Base-by-base conservation (phyloP, 2,329 filamentous ascomycete genomes). In the Aspergillus novofumigatus region DNA sequence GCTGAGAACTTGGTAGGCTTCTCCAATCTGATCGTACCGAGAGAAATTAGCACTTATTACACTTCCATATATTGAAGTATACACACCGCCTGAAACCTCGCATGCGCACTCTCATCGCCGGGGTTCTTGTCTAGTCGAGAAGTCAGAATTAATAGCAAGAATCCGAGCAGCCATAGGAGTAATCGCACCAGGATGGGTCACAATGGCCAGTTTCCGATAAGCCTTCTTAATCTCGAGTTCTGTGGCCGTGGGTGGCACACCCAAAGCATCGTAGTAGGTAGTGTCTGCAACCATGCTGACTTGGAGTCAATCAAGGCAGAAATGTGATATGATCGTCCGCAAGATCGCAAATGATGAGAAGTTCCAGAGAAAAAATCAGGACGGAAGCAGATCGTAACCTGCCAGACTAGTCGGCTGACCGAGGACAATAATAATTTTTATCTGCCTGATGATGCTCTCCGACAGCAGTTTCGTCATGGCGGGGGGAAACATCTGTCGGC, bases 161-260 rank as follows among this genome's bases (percentile, higher is more conserved):
- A 20, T 0, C 25, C 4, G 3, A 9, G 14, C 45, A 21, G 4
- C 11, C 23, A 45, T 3, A 11, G 17, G 32, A 17, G n/a, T 25
- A 32, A 26, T n/a, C 58, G 42, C 78, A 90, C 89, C 90, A 62
- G 91, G 91, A 75, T 97, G 93, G 69, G 96, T 91, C 65, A 92
- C 85, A 75, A 97, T 97, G 66, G 94, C 94, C 65, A 94, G 84
- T 78, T 93, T 97, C 72, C 92, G 86, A 78, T 97, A 97, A 28
- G 92, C 92, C 80, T 96, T 96, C 77, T 97, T 97, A 78, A 97
- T 97, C 73, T 97, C 92, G 52, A 96, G 84, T 74, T 93, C 90
- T 42, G 90, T 89, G 29, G 92, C 93, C 55, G 88, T 91, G 64
- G 91, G 88, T 77, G 87, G 81, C 69, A 97, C 92, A 70, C 89